Conservation (phyloP, 306 rosid species). For the Lagenaria siceraria region DNA sequence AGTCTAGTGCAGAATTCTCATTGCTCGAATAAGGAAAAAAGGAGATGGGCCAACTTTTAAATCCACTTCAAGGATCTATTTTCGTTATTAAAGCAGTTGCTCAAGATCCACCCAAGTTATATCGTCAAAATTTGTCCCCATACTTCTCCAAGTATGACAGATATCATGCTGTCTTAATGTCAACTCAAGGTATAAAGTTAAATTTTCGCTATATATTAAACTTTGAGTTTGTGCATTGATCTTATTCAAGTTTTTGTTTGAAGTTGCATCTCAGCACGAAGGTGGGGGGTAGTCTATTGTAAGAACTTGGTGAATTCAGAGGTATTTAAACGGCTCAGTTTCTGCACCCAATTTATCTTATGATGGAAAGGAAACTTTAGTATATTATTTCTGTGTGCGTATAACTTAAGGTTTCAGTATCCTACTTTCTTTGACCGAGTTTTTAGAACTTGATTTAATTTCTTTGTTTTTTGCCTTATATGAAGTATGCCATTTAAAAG, state of each 20-base stretch:
- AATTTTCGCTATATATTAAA: neutral
- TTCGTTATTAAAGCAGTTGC: conserved; percentile 17
- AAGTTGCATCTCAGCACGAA: conserved; percentile 30
- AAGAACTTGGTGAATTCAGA: conserved; percentile 14
- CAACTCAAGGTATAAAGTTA: conserved; percentile 27
- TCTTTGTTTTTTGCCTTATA: neutral
- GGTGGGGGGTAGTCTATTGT: conserved; percentile 17
- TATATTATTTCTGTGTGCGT: no score
- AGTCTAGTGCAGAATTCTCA: neutral
- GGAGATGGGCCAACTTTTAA: conserved; percentile 38
- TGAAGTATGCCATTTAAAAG: neutral
- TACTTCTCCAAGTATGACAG: conserved; percentile 15
- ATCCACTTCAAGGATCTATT: conserved; percentile 24
- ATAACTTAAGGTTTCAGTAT: neutral
- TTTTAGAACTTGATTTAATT: neutral
- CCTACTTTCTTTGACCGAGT: neutral
- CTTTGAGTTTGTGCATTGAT: neutral
- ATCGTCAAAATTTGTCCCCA: conserved; percentile 12
- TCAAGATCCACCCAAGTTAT: conserved; percentile 22
- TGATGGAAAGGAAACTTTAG: neutral
- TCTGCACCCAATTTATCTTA: neutral
- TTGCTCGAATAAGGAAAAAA: conserved; percentile 1
- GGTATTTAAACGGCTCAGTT: conserved; percentile 21
- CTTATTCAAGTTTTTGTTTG: conserved; percentile 3
- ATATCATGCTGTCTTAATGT: conserved; percentile 10